Evolutionary conservation across 2,329 filamentous ascomycete genomes (phyloP).

Genomic region (Fusarium sp.): DNA sequence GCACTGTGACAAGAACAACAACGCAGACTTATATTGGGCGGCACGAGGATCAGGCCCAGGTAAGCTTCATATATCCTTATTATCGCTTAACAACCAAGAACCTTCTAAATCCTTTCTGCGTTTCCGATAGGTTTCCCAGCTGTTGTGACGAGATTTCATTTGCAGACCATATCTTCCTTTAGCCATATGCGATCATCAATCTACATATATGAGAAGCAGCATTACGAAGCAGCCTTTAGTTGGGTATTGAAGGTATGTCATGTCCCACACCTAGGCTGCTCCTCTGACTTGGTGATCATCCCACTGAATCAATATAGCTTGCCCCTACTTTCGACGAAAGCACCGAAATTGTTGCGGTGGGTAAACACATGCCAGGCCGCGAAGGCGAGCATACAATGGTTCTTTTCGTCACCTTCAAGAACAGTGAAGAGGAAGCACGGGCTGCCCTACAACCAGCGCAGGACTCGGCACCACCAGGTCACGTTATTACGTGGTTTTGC

Average conservation of each 20-base stretch:
- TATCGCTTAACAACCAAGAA: no score
- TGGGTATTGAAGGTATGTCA: not conserved
- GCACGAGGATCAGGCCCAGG: not conserved
- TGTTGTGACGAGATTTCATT: not conserved
- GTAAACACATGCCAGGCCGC: not conserved
- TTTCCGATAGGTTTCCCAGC: not conserved
- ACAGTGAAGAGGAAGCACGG: not conserved
- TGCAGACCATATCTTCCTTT: not conserved
- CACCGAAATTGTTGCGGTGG: slow-evolving; percentile 2
- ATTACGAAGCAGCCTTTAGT: not conserved
- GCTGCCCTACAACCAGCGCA: not conserved
- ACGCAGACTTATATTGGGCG: not conserved
- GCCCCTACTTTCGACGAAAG: not conserved
- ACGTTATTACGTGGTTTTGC: not conserved
- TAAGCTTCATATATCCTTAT: not conserved
- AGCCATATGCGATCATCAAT: not conserved
- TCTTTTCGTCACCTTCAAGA: not conserved
- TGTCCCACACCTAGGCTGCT: no score
- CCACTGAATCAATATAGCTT: not conserved
- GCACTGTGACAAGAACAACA: not conserved
- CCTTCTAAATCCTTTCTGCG: not conserved
- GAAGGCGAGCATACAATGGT: not conserved
- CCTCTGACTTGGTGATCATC: accelerated
- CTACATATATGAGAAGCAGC: not conserved
- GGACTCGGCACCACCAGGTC: not conserved